Conservation (phyloP, 1,284 basidiomycete genomes). For the Hemileia vastatrix region DNA sequence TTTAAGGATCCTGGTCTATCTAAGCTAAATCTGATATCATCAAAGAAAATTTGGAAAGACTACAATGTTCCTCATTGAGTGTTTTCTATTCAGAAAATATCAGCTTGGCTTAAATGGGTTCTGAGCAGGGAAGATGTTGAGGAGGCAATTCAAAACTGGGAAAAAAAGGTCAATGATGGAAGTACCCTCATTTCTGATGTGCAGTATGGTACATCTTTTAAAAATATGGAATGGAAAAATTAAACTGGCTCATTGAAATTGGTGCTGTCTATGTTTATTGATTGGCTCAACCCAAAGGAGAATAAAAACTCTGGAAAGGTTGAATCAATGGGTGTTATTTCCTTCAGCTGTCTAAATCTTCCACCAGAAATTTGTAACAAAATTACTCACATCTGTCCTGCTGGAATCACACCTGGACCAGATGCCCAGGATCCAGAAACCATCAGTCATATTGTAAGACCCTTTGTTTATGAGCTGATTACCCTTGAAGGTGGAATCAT, state of each 20-base stretch:
- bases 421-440: conserved; percentile 12
- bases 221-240: not conserved
- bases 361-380: conserved; percentile 21
- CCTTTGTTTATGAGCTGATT: conserved; percentile 13
- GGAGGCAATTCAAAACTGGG: conserved; percentile 6
- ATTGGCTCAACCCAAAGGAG: conserved; percentile 24
- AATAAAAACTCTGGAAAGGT: too few relatives aligned
- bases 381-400: conserved; percentile 15
- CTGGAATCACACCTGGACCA: conserved; percentile 23
- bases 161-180: not conserved
- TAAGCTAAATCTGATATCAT: too few relatives aligned
- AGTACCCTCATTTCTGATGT: conserved; percentile 5
- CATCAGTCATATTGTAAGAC: conserved; percentile 20
- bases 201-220: not conserved
- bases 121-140: not conserved
- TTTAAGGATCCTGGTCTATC: not conserved
- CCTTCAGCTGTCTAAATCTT: conserved; percentile 23
- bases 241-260: conserved; percentile 1
- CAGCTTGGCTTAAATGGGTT: conserved; percentile 8
- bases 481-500: conserved; percentile 9
- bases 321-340: conserved; percentile 23
- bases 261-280: conserved; percentile 19
- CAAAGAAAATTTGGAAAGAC: too few relatives aligned
- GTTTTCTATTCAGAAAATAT: conserved; percentile 1
- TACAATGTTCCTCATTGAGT: conserved; percentile 7